Conservation (phyloP, 805 yeast species). For the Saturnispora gosingensis region DNA sequence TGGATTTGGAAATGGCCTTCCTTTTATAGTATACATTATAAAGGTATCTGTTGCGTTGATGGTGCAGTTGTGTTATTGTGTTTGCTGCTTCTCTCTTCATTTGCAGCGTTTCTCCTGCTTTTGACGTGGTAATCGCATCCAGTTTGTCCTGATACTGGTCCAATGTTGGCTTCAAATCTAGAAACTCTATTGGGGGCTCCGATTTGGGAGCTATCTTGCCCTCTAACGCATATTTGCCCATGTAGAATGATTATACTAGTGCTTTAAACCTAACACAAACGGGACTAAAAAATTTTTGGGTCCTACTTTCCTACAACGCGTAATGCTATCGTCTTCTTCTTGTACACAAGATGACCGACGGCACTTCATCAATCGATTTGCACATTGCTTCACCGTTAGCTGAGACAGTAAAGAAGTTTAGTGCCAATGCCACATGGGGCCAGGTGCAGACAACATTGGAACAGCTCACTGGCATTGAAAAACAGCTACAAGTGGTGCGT, state of each 20-base stretch:
- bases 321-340: neutral
- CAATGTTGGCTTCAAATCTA: slow-evolving; percentile 57
- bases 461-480: slow-evolving; percentile 65
- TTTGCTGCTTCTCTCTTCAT: slow-evolving; percentile 50
- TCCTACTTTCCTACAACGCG: neutral
- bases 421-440: slow-evolving; percentile 50
- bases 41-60: slow-evolving; percentile 67
- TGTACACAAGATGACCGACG: neutral
- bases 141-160: slow-evolving; percentile 48
- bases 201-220: slow-evolving; percentile 19
- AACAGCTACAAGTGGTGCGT: slow-evolving; percentile 34
- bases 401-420: slow-evolving; percentile 44
- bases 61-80: slow-evolving; percentile 63
- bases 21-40: slow-evolving; percentile 66
- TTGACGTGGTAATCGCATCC: slow-evolving; percentile 35
- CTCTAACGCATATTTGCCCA: neutral
- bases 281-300: neutral
- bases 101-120: slow-evolving; percentile 27
- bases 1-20: slow-evolving; percentile 52
- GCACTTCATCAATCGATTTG: neutral
- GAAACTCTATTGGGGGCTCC: slow-evolving; percentile 67
- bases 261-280: neutral
- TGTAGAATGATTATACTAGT: neutral
- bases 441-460: slow-evolving; percentile 50
- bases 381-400: neutral